Percentiles rank a stretch among this genome's conserved stretches.
phyloP scores from a whole-genome alignment of 495 filamentous ascomycete genomes.

The Podospora didyma region DNA sequence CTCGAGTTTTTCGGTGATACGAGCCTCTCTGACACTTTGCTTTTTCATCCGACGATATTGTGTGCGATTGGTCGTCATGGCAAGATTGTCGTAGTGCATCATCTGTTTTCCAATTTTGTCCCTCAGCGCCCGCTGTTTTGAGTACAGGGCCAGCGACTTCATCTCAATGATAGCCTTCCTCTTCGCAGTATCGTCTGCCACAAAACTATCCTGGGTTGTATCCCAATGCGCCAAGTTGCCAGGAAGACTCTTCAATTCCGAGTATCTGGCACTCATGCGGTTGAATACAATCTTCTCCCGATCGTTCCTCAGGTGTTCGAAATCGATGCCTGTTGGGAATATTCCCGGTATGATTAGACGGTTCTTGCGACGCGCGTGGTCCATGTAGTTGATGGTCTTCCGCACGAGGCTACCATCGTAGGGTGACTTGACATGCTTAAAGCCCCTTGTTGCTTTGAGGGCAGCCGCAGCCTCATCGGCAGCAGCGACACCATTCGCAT shows the following conservation, averaged over 20 bases:
- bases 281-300: constrained; percentile 86
- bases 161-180: constrained; percentile 88
- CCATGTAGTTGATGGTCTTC: constrained; percentile 67
- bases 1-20: constrained; percentile 96
- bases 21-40: constrained; percentile 89
- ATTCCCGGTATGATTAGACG: constrained; percentile 77
- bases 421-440: constrained; percentile 63
- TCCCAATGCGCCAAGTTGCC: constrained; percentile 85
- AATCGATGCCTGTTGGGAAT: constrained; percentile 81
- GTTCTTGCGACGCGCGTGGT: constrained; percentile 67
- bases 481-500: constrained; percentile 20
- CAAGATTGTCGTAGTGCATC: constrained; percentile 88
- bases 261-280: constrained; percentile 74
- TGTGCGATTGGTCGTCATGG: constrained; percentile 88
- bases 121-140: constrained; percentile 79
- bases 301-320: constrained; percentile 77
- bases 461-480: constrained; percentile 23
- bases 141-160: constrained; percentile 76
- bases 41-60: constrained; percentile 93
- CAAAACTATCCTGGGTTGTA: constrained; percentile 63
- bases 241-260: constrained; percentile 74
- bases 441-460: constrained; percentile 32
- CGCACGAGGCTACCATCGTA: constrained; percentile 50
- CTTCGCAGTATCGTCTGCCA: constrained; percentile 78
- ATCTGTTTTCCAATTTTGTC: constrained; percentile 83